Evolutionary conservation across 805 yeast species (phyloP).

Genomic region (Spathaspora gorwiae): DNA sequence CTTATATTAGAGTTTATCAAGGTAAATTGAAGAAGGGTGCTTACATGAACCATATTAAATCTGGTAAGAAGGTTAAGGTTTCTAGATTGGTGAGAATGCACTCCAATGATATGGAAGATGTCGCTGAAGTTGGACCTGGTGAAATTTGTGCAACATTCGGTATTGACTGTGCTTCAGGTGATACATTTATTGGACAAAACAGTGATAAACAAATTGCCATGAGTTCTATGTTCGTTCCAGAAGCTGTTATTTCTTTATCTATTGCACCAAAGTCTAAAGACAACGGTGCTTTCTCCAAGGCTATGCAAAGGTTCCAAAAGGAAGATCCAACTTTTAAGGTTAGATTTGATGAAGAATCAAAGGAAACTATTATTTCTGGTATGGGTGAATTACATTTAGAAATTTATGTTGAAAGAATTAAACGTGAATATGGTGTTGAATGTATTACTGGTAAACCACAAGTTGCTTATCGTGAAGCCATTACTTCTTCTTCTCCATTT

Average conservation of each 20-base stretch:
- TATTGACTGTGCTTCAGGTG: constrained; percentile 98
- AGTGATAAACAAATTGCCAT: constrained; percentile 67
- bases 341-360: constrained; percentile 81
- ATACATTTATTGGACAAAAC: constrained; percentile 84
- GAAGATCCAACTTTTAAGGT: constrained; percentile 99
- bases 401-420: constrained; percentile 97
- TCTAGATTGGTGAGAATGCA: constrained; percentile 97
- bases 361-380: constrained; percentile 92
- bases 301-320: constrained; percentile 94
- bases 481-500: constrained; percentile 65
- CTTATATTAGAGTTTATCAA: constrained; percentile 95
- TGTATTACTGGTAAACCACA: constrained; percentile 96
- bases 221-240: constrained; percentile 99
- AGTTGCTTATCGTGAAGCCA: constrained; percentile 95
- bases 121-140: constrained; percentile 92
- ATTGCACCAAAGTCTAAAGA: constrained; percentile 87
- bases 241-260: constrained; percentile 93
- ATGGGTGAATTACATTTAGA: constrained; percentile 98
- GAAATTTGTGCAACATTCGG: constrained; percentile 99
- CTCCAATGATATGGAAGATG: constrained; percentile 98
- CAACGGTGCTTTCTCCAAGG: constrained; percentile 85
- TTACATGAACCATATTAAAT: constrained; percentile 81
- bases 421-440: constrained; percentile 93
- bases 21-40: constrained; percentile 90
- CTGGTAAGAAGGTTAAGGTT: constrained; percentile 90